phyloP scores from a whole-genome alignment of 495 filamentous ascomycete genomes.

The Xylaria sp. region DNA sequence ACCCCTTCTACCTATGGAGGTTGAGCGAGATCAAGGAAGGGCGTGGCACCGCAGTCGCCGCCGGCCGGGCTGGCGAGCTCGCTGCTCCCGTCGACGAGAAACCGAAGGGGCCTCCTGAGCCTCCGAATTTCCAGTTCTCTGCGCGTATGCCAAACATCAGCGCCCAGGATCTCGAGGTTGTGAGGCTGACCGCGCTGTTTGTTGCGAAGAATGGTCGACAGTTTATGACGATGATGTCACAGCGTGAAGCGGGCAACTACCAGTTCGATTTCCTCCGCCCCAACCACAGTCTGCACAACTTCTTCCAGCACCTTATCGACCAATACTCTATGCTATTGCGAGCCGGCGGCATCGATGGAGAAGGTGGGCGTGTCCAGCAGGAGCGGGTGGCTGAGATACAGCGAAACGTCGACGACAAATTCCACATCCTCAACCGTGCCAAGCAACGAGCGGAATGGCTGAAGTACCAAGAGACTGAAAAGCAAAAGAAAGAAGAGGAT shows the following conservation, averaged over 20 bases:
- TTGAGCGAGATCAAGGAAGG: slow-evolving; percentile 83
- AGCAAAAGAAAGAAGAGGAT: slow-evolving; percentile 86
- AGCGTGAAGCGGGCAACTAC: slow-evolving; percentile 87
- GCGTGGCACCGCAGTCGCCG: slow-evolving; percentile 78
- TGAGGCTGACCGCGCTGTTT: slow-evolving; percentile 87
- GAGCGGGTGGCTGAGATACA: slow-evolving; percentile 76
- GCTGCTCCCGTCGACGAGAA: slow-evolving; percentile 62
- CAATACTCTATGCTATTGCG: slow-evolving; percentile 89
- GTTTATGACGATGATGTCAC: slow-evolving; percentile 86
- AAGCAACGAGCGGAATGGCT: slow-evolving; percentile 86
- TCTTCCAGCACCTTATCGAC: slow-evolving; percentile 88
- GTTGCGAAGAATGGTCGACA: slow-evolving; percentile 89
- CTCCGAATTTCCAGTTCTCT: slow-evolving; percentile 91
- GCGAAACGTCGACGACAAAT: slow-evolving; percentile 79
- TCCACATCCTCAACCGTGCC: slow-evolving; percentile 78
- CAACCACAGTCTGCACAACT: slow-evolving; percentile 94
- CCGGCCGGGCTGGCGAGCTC: slow-evolving; percentile 74
- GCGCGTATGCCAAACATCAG: slow-evolving; percentile 97
- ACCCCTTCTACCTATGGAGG: slow-evolving; percentile 89
- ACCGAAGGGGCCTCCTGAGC: slow-evolving; percentile 82
- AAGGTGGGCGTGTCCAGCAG: slow-evolving; percentile 70
- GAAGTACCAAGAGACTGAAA: slow-evolving; percentile 83
- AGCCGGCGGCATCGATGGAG: slow-evolving; percentile 70
- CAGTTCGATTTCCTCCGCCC: slow-evolving; percentile 98
- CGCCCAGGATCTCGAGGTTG: slow-evolving; percentile 92